Conservation (phyloP, 1,139 yeast genomes). For the Candida albicans region DNA sequence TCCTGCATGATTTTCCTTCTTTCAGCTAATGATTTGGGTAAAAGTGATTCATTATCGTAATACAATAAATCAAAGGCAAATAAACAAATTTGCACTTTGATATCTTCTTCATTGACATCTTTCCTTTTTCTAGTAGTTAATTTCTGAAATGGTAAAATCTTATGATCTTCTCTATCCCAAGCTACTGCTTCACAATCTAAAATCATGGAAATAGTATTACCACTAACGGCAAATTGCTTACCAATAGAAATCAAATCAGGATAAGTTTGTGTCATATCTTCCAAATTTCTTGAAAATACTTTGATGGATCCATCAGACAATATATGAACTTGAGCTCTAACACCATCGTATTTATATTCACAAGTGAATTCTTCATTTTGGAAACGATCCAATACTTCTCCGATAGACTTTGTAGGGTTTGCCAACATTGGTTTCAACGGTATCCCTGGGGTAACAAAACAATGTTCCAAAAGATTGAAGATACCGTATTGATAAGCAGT, state of each 20-base stretch:
- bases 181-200: conserved; percentile 99
- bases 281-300: conserved; percentile 91
- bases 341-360: conserved; percentile 97
- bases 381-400: conserved; percentile 86
- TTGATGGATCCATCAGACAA: conserved; percentile 65
- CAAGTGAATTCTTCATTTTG: conserved; percentile 86
- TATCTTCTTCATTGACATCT: conserved; percentile 83
- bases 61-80: conserved; percentile 88
- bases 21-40: conserved; percentile 66
- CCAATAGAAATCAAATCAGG: conserved; percentile 82
- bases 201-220: conserved; percentile 54
- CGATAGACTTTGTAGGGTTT: conserved; percentile 90
- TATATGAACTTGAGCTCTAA: conserved; percentile 91
- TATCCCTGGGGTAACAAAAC: conserved; percentile 84
- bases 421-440: conserved; percentile 98
- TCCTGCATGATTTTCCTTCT: conserved; percentile 63
- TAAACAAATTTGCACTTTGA: conserved; percentile 86
- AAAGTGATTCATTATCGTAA: conserved; percentile 67
- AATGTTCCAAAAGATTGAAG: conserved; percentile 59
- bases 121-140: conserved; percentile 91
- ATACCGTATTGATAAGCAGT: conserved; percentile 71
- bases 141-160: conserved; percentile 90
- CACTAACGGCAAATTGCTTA: conserved; percentile 52
- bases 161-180: conserved; percentile 75
- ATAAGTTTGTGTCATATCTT: conserved; percentile 93